Evolutionary conservation across 2,329 filamentous ascomycete genomes (phyloP).

Genomic region (Kalmusia sp.): DNA sequence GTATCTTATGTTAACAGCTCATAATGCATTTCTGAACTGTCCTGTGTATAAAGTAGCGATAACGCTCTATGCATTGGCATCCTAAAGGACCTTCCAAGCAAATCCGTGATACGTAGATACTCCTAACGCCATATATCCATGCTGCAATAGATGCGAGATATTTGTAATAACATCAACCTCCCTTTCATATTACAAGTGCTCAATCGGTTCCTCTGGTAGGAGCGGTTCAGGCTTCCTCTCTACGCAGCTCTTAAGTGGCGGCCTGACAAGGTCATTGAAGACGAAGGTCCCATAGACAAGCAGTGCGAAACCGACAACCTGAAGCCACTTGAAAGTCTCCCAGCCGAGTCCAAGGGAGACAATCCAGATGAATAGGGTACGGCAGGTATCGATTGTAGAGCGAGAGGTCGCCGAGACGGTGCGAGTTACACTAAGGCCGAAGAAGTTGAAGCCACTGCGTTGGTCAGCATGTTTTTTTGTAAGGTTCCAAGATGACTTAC

Average conservation of each 20-base stretch:
- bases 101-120: background rate
- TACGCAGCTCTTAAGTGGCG: constrained; percentile 75
- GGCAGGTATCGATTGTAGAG: constrained; percentile 96
- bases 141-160: background rate
- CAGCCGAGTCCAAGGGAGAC: constrained; percentile 91
- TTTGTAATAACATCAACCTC: background rate
- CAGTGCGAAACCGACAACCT: constrained; percentile 85
- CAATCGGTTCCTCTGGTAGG: constrained; percentile 83
- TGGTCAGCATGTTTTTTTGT: constrained; percentile 19
- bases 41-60: too few species aligned
- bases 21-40: too few species aligned
- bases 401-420: constrained; percentile 89
- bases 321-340: constrained; percentile 98
- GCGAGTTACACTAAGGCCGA: constrained; percentile 91
- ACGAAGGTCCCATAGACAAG: constrained; percentile 96
- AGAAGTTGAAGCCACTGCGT: constrained; percentile 93
- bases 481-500: constrained; percentile 58
- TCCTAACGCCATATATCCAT: constrained; percentile 11
- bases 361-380: constrained; percentile 98
- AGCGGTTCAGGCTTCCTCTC: constrained; percentile 65
- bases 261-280: constrained; percentile 92
- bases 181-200: constrained; percentile 60
- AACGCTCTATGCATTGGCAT: too few species aligned
- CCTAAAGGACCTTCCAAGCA: too few species aligned
- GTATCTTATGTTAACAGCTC: too few species aligned